A percentile compares a stretch with the other conserved stretches of the same genome.
These are phyloP conservation scores for Haplosporangium sp. DNA, from an alignment of 371 early-diverging fungal species.

Conservation along the genomic window DNA sequence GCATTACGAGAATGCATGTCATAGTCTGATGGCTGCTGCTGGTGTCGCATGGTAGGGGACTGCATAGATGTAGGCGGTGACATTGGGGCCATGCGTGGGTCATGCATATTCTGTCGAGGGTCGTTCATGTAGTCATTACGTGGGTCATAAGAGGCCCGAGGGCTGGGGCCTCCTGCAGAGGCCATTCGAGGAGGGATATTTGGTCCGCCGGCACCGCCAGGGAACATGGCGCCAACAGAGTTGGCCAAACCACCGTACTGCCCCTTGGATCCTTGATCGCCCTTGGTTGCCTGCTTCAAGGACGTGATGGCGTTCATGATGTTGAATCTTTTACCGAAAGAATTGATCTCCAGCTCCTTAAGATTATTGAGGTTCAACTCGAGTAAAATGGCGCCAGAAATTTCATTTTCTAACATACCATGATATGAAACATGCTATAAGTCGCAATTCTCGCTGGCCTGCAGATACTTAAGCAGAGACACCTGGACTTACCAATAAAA, in stretches of 20 bases:
- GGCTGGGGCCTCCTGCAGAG: conserved; percentile 26
- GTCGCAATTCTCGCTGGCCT: neutral
- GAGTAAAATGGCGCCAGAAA: conserved; percentile 75
- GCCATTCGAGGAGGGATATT: conserved; percentile 52
- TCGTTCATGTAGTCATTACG: conserved; percentile 47
- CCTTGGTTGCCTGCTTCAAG: conserved; percentile 55
- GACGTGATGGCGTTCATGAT: conserved; percentile 70
- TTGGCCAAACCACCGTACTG: conserved; percentile 16
- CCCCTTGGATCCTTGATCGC: conserved; percentile 11
- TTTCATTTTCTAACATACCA: conserved; percentile 66
- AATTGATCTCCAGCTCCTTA: conserved; percentile 74
- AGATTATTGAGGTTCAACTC: conserved; percentile 70
- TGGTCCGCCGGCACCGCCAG: conserved; percentile 25
- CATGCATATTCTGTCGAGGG: conserved; percentile 31
- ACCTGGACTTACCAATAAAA: conserved; percentile 65
- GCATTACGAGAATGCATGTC: conserved; percentile 25
- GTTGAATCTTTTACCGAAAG: conserved; percentile 77
- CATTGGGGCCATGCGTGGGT: conserved; percentile 18
- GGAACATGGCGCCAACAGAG: conserved; percentile 15
- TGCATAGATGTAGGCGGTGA: conserved; percentile 17
- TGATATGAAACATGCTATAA: neutral
- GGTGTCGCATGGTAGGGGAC: conserved; percentile 14
- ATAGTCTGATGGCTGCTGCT: conserved; percentile 14
- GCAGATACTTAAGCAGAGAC: neutral
- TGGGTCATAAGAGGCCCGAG: conserved; percentile 31